Evolutionary conservation across 768 basidiomycete species (phyloP), one percentile per base, ranked within the genome.

Genomic region (Boletus rubropictus): DNA sequence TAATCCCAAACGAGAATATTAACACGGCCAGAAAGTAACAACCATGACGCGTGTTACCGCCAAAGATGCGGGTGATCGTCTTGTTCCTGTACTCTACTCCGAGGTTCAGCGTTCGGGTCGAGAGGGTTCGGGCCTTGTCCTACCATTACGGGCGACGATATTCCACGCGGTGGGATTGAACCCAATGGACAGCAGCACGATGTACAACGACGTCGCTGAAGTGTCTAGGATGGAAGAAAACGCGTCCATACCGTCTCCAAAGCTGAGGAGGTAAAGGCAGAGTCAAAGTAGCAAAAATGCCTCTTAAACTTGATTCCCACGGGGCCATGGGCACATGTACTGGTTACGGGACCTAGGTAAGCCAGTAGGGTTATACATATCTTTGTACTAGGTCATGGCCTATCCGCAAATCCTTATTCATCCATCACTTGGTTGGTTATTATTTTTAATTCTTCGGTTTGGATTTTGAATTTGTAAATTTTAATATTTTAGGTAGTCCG

Each of bases 101-200:
- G 5, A 12, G 8, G 12, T n/a, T 39, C 27, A 38, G 35, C 7
- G 15, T 10, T 21, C 14, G 27, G n/a, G 21, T 21, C 15, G 31
- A 15, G 8, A 14, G 37, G 29, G 15, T 15, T 14, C 3, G 10
- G 15, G 34, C 39, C 28, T 18, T 8, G 17, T 69, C 80, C 40
- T 52, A 92, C 92, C 92, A 70, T 94, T 91, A 46, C 82, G 84
- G 21, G 95, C 95, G 24, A 94, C 81, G 52, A 92, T 81, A 67
- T 99, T 99, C 95, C 95, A 99, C 49, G 86, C 92, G 1, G 83
- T 82, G 0, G 95, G 95, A 59, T 97, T 97, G 73, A 97, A 97
- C 2, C 80, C 61, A 40, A 95, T 89, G 49, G 85, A 66, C 4
- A 77, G 67, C n/a, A 92, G 51, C 0, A 81, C 80, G 15, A 87